phyloP scores from a whole-genome alignment of 2,329 filamentous ascomycete genomes.

The Pseudopyricularia cyperi region DNA sequence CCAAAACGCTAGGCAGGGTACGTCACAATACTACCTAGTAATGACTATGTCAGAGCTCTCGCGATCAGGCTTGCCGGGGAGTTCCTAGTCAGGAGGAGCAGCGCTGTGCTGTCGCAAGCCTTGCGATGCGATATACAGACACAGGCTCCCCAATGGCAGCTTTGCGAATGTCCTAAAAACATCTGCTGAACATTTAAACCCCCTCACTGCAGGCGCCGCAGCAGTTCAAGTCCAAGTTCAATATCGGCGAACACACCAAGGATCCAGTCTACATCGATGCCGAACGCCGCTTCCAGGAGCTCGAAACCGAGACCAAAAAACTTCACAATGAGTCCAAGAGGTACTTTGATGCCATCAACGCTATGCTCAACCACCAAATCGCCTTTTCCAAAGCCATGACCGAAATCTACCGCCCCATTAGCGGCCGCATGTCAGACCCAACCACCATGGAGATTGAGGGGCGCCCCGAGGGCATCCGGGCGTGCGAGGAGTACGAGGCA shows the following conservation, averaged over 20 bases:
- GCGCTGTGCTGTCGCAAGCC: neutral
- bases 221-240: slow-evolving; percentile 82
- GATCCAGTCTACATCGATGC: slow-evolving; percentile 91
- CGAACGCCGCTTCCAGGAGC: slow-evolving; percentile 83
- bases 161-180: neutral
- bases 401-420: slow-evolving; percentile 97
- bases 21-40: neutral
- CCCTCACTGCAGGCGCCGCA: slow-evolving; percentile 57
- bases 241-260: slow-evolving; percentile 89
- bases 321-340: slow-evolving; percentile 94
- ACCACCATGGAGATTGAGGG: slow-evolving; percentile 69
- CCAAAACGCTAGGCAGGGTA: slow-evolving; percentile 1
- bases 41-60: too few species aligned
- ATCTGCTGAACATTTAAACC: neutral
- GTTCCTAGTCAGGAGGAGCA: neutral
- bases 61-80: neutral
- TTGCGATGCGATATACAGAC: neutral
- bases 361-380: slow-evolving; percentile 95
- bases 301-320: slow-evolving; percentile 92
- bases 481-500: slow-evolving; percentile 90
- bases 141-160: neutral
- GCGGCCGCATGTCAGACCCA: slow-evolving; percentile 86
- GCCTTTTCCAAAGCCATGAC: slow-evolving; percentile 94
- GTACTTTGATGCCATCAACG: slow-evolving; percentile 96
- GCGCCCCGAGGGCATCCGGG: slow-evolving; percentile 83